Base-by-base conservation (phyloP, 2,329 filamentous ascomycete genomes). In the Calonectria multiphialidica region DNA sequence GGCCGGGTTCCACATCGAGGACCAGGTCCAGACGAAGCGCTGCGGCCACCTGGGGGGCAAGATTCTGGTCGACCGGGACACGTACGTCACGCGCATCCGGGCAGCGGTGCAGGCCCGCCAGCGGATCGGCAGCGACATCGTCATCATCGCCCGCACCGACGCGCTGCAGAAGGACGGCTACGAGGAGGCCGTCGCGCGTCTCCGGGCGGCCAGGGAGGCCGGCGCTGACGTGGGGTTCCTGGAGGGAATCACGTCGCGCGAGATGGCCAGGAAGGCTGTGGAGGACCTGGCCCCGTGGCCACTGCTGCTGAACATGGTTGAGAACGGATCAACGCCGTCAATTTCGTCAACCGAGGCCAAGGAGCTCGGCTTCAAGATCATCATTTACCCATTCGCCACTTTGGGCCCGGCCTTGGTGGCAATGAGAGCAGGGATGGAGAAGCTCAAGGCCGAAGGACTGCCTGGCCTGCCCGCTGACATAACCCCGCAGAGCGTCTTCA, bases 31-130 rank as follows among this genome's bases (percentile, higher is more conserved):
- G 50, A 89, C 87, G 53, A 93, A 94, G 83, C 88, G 91, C 12
- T 93, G 91, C 79, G 92, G 92, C 0, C 92, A 93, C 78, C 84
- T 93, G 1, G 81, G 82, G 0, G 90, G 90, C 66, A 93, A 94
- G 81, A 85, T 89, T 69, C 82, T 93, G 15, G 91, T 93, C 10
- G 78, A 83, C 2, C 37, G 33, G 3, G 35, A 59, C 35, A 59
- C 53, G 0, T 59, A 59, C 13, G 33, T 28, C 35, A 40, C 35
- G 2, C 53, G 53, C 10, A 40, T 59, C 12, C 53, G 53, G 9
- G 53, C 53, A 12, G 33, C 53, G 15, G 53, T 59, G 35, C 53
- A 59, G 53, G 53, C 53, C 9, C 53, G 53, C 16, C 53, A 59
- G 15, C 53, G 53, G n/a, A 40, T 59, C 53, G 53, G 15, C 21